Evolutionary conservation across 306 rosid genomes (phyloP), one percentile per base, ranked within the genome.

Genomic region (Begonia peltatifolia): DNA sequence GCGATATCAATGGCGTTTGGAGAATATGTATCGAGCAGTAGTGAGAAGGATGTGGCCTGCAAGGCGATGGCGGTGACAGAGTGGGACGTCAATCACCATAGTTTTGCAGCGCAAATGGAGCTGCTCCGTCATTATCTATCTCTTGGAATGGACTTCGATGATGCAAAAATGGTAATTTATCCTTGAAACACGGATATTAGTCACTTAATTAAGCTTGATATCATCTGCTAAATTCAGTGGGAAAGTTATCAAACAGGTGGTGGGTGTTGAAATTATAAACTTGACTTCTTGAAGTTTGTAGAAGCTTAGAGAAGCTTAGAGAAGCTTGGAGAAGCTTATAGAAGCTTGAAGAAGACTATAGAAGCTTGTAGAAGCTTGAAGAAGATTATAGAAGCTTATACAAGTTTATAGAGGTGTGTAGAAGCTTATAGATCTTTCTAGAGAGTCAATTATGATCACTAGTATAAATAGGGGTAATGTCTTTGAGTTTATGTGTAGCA

Each of bases 1-100:
- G 90, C 82, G 66, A 78, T 81, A 65, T 84, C 82, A 5, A 81
- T 71, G 94, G 82, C 84, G 54, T 70, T 81, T n/a, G 87, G 90
- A n/a, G 84, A 84, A 61, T 74, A 5, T 52, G 55, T 74, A 25
- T 71, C 94, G 1, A 71, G 64, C 54, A 65, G 65, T 53, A 68
- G 76, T 1, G 79, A 74, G 61, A 66, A 69, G 54, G 82, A 70
- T 11, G 80, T 76, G 18, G 55, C 68, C n/a, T 48, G 49, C 6
- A 60, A 63, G 60, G 76, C 74, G 53, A 67, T 63, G 61, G 71
- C 30, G 36, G 75, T 73, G 23, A 74, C 77, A 1, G 71, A 69
- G 46, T 79, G 90, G 82, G 87, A 81, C 65, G 70, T 79, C 52
- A 23, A 51, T 14, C 68, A 77, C 52, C 69, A 52, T 1, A 54